phyloP scores from a whole-genome alignment of 2,329 filamentous ascomycete species.

The Achaetomium macrosporum region DNA sequence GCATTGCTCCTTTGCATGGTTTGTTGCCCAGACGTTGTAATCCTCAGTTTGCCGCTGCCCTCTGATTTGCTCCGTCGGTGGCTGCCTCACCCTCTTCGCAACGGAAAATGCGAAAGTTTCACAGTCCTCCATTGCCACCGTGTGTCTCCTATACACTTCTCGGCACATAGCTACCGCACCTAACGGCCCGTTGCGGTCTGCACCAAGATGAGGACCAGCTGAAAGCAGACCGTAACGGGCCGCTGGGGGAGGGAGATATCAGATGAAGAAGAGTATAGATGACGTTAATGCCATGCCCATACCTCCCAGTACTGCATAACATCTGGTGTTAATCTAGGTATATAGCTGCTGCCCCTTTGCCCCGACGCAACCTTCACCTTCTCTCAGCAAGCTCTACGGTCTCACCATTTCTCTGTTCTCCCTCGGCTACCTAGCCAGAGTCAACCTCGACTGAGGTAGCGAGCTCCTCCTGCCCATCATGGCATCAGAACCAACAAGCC shows the following conservation, averaged over 20 bases:
- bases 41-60: not conserved
- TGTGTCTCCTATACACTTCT: no score
- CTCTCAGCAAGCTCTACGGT: not conserved
- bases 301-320: no score
- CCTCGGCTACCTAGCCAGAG: not conserved
- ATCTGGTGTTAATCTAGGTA: not conserved
- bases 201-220: no score
- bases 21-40: not conserved
- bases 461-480: slow-evolving; percentile 5
- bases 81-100: not conserved
- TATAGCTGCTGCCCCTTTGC: not conserved
- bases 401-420: not conserved
- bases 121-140: no score
- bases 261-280: not conserved
- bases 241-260: no score
- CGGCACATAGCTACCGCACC: no score
- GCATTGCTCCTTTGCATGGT: slow-evolving; percentile 11
- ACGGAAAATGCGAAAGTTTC: no score
- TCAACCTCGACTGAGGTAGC: not conserved
- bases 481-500: slow-evolving; percentile 17
- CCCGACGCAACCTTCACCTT: not conserved
- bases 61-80: slow-evolving; percentile 8
- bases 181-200: no score
- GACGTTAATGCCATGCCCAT: not conserved
- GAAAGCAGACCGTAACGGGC: no score